Percentiles rank a stretch among this genome's conserved stretches.
These are phyloP conservation scores for Diplodia seriata DNA, from an alignment of 2,329 filamentous ascomycete genomes.

Conservation along the genomic window DNA sequence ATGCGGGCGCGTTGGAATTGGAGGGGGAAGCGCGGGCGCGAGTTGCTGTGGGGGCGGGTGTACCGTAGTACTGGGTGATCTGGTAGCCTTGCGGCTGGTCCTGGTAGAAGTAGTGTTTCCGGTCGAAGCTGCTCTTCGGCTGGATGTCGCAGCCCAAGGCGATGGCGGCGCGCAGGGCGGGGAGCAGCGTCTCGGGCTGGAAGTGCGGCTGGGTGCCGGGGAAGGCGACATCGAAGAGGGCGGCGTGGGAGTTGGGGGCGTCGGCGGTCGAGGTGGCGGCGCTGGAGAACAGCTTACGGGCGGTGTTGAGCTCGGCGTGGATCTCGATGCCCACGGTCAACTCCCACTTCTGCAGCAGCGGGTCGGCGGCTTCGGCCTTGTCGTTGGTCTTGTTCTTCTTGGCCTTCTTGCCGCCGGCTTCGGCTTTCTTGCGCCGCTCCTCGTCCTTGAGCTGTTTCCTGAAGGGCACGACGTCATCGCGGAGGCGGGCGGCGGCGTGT, in stretches of 20 bases:
- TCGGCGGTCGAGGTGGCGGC: constrained; percentile 60
- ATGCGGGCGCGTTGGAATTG: background rate
- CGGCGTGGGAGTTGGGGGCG: constrained; percentile 82
- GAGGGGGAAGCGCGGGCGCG: too few species aligned
- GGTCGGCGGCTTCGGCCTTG: constrained; percentile 35
- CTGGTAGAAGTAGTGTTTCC: constrained; percentile 99
- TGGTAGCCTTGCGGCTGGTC: constrained; percentile 97
- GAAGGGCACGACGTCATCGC: constrained; percentile 43
- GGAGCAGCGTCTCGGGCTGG: constrained; percentile 81
- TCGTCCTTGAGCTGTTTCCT: constrained; percentile 49
- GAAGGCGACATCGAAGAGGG: constrained; percentile 85
- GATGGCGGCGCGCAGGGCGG: constrained; percentile 87
- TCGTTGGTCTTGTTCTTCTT: constrained; percentile 6
- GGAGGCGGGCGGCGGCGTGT: constrained; percentile 5
- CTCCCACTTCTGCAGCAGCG: constrained; percentile 72
- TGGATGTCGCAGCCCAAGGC: constrained; percentile 83
- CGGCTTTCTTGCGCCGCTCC: constrained; percentile 44
- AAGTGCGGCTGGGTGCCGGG: constrained; percentile 89
- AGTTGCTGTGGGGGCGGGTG: background rate
- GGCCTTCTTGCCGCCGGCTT: constrained; percentile 33
- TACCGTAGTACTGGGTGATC: constrained; percentile 91
- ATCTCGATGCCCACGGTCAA: constrained; percentile 96
- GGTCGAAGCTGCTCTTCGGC: constrained; percentile 80
- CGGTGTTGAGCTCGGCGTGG: constrained; percentile 92
- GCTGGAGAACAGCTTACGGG: constrained; percentile 86